Conservation (phyloP, 1,139 yeast genomes). For the Hyphopichia pseudoburtonii region DNA sequence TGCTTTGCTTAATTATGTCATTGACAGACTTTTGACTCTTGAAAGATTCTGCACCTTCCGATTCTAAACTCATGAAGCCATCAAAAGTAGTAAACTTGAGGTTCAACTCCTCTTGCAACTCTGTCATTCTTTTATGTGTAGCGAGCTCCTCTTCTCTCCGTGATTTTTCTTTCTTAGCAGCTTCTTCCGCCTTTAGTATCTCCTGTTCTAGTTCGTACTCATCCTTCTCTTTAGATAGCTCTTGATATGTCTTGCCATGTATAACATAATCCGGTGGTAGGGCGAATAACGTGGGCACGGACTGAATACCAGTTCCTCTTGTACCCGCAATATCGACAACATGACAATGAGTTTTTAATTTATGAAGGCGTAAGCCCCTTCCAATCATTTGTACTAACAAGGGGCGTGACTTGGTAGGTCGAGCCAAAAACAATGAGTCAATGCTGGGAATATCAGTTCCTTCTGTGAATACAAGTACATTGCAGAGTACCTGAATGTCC, state of each 20-base stretch:
- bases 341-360: slow-evolving; percentile 65
- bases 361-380: slow-evolving; percentile 71
- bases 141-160: slow-evolving; percentile 16
- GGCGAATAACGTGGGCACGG: slow-evolving; percentile 60
- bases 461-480: slow-evolving; percentile 90
- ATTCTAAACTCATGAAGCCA: slow-evolving; percentile 30
- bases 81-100: slow-evolving; percentile 29
- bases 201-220: slow-evolving; percentile 13
- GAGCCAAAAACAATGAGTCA: slow-evolving; percentile 73
- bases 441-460: slow-evolving; percentile 94
- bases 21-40: slow-evolving; percentile 13
- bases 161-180: slow-evolving; percentile 15
- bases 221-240: slow-evolving; percentile 26
- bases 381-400: slow-evolving; percentile 88
- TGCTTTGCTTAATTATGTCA: slow-evolving; percentile 14
- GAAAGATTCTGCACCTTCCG: slow-evolving; percentile 12
- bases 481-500: slow-evolving; percentile 68
- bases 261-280: slow-evolving; percentile 30
- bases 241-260: slow-evolving; percentile 30
- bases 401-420: slow-evolving; percentile 79
- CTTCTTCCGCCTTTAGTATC: slow-evolving; percentile 13
- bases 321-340: slow-evolving; percentile 76
- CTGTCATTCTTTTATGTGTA: slow-evolving; percentile 12
- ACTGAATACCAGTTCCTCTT: slow-evolving; percentile 54
- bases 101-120: slow-evolving; percentile 15